phyloP scores from a whole-genome alignment of 768 basidiomycete species.

The Sarcodon sp. region DNA sequence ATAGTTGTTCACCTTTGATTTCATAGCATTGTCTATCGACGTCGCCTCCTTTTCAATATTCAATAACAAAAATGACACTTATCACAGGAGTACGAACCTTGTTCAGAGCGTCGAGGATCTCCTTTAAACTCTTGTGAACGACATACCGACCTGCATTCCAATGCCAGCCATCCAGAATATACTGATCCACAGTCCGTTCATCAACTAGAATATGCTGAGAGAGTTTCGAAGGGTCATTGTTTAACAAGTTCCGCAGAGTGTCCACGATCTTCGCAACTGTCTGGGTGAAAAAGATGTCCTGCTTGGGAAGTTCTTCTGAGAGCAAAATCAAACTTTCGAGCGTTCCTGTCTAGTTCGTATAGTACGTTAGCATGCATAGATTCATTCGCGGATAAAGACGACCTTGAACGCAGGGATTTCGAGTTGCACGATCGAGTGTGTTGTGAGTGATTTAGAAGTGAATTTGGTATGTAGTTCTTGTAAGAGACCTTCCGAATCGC shows the following conservation, averaged over 20 bases:
- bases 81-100: slow-evolving; percentile 39
- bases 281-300: slow-evolving; percentile 76
- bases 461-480: slow-evolving; percentile 59
- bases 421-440: slow-evolving; percentile 43
- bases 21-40: slow-evolving; percentile 91
- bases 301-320: slow-evolving; percentile 89
- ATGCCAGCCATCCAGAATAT: slow-evolving; percentile 70
- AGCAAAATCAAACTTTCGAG: slow-evolving; percentile 79
- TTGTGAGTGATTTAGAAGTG: slow-evolving; percentile 30
- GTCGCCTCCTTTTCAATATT: slow-evolving; percentile 62
- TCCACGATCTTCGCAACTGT: slow-evolving; percentile 91
- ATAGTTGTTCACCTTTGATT: slow-evolving; percentile 83
- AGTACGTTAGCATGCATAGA: too few relatives aligned
- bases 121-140: slow-evolving; percentile 65
- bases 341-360: slow-evolving; percentile 66
- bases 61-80: neutral
- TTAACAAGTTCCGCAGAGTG: slow-evolving; percentile 79
- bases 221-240: slow-evolving; percentile 73
- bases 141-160: slow-evolving; percentile 95
- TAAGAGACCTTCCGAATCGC: slow-evolving; percentile 65
- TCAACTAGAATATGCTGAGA: slow-evolving; percentile 69
- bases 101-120: slow-evolving; percentile 74
- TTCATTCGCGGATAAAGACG: neutral
- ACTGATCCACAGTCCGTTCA: slow-evolving; percentile 67
- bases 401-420: slow-evolving; percentile 89